These are phyloP conservation scores for Carallia brachiata DNA, from an alignment of 345 rosid species.

Conservation along the genomic window DNA sequence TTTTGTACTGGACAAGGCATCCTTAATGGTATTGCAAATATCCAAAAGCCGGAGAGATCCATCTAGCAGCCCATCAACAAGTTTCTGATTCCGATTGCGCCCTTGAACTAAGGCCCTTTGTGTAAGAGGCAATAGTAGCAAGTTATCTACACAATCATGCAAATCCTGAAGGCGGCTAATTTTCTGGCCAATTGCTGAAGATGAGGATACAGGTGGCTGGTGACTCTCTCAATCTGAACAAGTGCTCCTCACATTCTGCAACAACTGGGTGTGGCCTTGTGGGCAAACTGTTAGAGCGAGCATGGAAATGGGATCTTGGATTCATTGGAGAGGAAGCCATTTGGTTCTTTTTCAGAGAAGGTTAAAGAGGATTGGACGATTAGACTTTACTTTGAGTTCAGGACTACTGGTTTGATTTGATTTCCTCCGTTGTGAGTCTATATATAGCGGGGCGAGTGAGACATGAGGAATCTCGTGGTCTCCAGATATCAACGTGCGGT, in stretches of 20 bases:
- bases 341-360: background rate
- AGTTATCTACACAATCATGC: slow-evolving; percentile 11
- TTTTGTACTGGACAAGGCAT: slow-evolving; percentile 15
- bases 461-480: slow-evolving; percentile 5
- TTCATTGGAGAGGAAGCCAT: background rate
- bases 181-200: slow-evolving; percentile 5
- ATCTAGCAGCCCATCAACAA: slow-evolving; percentile 10
- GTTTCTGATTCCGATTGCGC: background rate
- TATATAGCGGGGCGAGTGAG: background rate
- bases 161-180: slow-evolving; percentile 14
- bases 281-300: slow-evolving; percentile 46
- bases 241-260: slow-evolving; percentile 32
- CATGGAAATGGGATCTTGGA: slow-evolving; percentile 26
- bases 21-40: slow-evolving; percentile 2
- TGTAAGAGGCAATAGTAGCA: slow-evolving; percentile 14
- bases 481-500: background rate
- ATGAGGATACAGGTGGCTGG: slow-evolving; percentile 26
- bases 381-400: background rate
- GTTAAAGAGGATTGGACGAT: too few relatives aligned
- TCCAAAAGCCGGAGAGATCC: slow-evolving; percentile 18
- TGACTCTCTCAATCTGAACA: slow-evolving; percentile 33
- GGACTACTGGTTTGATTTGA: too few relatives aligned
- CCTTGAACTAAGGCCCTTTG: background rate
- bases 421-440: background rate
- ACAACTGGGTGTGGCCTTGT: slow-evolving; percentile 38